Evolutionary conservation across 306 rosid genomes (phyloP).

Genomic region (Calophaca sinica): DNA sequence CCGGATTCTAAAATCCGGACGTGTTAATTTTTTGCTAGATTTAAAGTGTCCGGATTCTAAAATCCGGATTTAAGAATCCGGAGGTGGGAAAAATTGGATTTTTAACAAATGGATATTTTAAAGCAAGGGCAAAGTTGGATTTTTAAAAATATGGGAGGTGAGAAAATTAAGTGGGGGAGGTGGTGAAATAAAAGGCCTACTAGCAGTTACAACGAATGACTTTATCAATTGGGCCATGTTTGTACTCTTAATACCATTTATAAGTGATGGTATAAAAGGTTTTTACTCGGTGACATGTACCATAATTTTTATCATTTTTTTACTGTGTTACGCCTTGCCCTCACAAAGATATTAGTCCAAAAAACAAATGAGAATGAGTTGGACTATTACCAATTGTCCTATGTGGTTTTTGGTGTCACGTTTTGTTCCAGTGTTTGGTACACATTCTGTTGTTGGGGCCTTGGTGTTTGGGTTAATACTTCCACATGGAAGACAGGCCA

Average conservation of each 20-base stretch:
- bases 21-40: too few species aligned
- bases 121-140: too few species aligned
- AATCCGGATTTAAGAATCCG: too few species aligned
- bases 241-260: conserved; percentile 32
- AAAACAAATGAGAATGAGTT: conserved; percentile 12
- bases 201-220: conserved; percentile 48
- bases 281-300: neutral
- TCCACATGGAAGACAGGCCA: conserved; percentile 54
- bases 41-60: too few species aligned
- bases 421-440: conserved; percentile 44
- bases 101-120: too few species aligned
- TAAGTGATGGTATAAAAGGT: neutral
- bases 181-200: too few species aligned
- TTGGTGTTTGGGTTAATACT: conserved; percentile 48
- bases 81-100: too few species aligned
- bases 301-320: neutral
- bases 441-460: conserved; percentile 51
- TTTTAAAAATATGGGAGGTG: too few species aligned
- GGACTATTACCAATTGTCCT: conserved; percentile 29
- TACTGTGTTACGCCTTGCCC: conserved; percentile 39
- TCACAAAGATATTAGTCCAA: neutral
- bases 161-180: too few species aligned
- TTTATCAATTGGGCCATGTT: conserved; percentile 51
- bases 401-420: conserved; percentile 40
- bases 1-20: too few species aligned